Evolutionary conservation across 306 rosid species (phyloP).

Genomic region (Cotoneaster glaucophyllus): DNA sequence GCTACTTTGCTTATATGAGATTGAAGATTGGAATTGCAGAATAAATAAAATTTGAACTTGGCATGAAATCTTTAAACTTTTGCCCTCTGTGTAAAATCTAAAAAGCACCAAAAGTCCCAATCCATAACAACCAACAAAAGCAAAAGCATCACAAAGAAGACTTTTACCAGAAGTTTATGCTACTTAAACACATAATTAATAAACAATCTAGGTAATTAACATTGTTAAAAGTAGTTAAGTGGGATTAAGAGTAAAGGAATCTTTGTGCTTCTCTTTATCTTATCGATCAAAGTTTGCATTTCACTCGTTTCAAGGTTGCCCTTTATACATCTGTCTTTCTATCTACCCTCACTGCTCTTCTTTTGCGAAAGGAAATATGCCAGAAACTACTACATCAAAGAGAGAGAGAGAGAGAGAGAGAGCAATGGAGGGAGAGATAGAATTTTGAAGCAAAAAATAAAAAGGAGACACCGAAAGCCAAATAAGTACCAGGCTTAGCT

Average conservation of each 20-base stretch:
- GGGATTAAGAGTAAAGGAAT: conserved; percentile 34
- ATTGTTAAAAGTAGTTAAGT: neutral
- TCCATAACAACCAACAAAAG: conserved; percentile 21
- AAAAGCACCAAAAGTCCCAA: conserved; percentile 16
- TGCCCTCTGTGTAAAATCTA: neutral
- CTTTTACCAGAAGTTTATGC: conserved; percentile 27
- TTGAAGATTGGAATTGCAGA: conserved; percentile 1
- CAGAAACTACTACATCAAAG: conserved; percentile 26
- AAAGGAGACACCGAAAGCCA: conserved; percentile 24
- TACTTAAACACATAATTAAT: conserved; percentile 26
- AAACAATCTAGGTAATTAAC: conserved; percentile 2
- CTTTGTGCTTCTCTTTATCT: conserved; percentile 26
- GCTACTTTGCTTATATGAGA: neutral
- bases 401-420: conserved; percentile 21
- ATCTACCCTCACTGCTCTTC: conserved; percentile 32
- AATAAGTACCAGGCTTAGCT: conserved; percentile 11
- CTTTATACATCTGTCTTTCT: conserved; percentile 31
- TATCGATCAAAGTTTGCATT: conserved; percentile 32
- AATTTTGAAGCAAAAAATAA: neutral
- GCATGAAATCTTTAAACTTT: conserved; percentile 3
- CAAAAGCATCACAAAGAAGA: conserved; percentile 25
- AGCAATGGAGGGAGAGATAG: conserved; percentile 17
- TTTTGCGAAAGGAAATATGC: conserved; percentile 27
- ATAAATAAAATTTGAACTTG: conserved; percentile 21
- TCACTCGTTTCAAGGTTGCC: conserved; percentile 40